Base-by-base conservation (phyloP, 257 asterid species). In the Plantago major region DNA sequence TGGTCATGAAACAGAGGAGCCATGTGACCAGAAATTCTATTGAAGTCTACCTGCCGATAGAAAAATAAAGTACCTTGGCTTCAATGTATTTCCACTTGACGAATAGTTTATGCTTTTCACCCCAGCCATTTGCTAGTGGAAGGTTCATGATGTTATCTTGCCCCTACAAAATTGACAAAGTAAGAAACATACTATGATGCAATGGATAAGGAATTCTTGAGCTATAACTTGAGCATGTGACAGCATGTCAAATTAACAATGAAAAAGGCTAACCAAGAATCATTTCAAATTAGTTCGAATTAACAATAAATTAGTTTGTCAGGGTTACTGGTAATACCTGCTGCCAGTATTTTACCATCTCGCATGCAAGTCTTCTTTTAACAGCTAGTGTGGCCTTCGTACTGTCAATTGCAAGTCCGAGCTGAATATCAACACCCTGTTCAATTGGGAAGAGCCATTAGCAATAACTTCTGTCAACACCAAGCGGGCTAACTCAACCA, bases 261-360 rank as follows among this genome's bases (percentile, higher is more conserved):
- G 40, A 33, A 4, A 22, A 33, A 33, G 0, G 40, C 40, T 33
- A 33, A 7, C 40, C 40, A 33, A 33, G 40, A 33, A 33, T 33
- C 6, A 33, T 33, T 33, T 33, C 40, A 5, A 33, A 33, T 33
- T 33, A 33, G 40, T 33, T 33, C 3, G 40, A 22, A 22, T 22
- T 22, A 22, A 22, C 26, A 22, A 22, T 4, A 52, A 8, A 52
- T 5, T 19, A 52, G 15, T 9, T 51, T 10, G 18, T 3, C n/a
- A 17, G 56, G 11, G 17, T 6, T 18, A 18, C 40, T 7, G 46
- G 22, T 15, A 57, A 26, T 76, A 91, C 99, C 99, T 93, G 99
- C 82, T 89, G 99, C 96, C 97, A 93, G 71, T 83, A 93, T 79
- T 93, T 93, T 33, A 93, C 97, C 97, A 93, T 93, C 89, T 93